A percentile compares a stretch with the other conserved stretches of the same genome.
Conservation (phyloP, 257 asterid species). For the Solanum boliviense region DNA sequence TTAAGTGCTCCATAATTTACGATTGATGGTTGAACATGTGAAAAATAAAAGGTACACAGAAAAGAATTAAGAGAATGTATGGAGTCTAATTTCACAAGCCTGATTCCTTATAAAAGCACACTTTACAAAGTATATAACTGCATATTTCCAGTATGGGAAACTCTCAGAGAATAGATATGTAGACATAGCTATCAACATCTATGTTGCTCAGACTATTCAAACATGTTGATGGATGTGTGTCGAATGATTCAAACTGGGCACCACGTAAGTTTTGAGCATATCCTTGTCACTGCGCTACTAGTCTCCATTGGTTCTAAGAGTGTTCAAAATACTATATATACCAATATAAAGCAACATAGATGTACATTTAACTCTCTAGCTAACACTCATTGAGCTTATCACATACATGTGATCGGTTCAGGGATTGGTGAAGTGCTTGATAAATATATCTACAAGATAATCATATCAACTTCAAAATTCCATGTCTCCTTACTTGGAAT, state of each 20-base stretch:
- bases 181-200: background rate
- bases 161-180: background rate
- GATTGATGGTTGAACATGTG: background rate
- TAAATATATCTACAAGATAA: too few species aligned
- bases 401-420: background rate
- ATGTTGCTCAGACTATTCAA: background rate
- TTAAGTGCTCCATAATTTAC: background rate
- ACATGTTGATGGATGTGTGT: background rate
- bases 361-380: background rate
- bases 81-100: background rate
- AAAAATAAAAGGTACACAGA: background rate
- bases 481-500: background rate
- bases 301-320: background rate
- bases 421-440: too few species aligned
- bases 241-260: background rate
- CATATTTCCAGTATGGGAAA: background rate
- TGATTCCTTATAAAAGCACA: background rate
- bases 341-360: background rate
- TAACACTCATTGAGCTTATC: background rate
- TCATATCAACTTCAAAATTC: background rate
- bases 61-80: background rate
- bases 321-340: background rate
- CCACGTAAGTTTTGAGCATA: background rate
- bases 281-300: background rate
- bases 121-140: background rate